Evolutionary conservation across 108 stramenopile species (phyloP).

Genomic region (Parietichytrium sp.): DNA sequence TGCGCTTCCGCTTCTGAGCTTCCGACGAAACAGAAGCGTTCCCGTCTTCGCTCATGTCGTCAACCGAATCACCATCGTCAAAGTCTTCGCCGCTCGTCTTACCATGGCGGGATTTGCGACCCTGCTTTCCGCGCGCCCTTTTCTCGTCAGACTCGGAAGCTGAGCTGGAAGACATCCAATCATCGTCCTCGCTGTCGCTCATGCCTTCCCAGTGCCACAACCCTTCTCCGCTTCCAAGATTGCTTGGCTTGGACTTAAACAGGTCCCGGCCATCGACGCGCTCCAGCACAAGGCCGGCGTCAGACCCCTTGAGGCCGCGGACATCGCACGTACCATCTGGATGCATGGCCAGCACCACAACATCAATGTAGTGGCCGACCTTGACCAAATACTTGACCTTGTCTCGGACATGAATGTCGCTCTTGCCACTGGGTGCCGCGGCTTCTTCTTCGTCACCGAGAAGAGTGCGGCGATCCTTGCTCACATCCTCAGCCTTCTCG

Average conservation of each 20-base stretch:
- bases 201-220: slow-evolving; percentile 49
- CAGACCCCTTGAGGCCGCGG: background rate
- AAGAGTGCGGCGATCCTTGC: no score
- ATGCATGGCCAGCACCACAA: slow-evolving; percentile 38
- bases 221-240: slow-evolving; percentile 37
- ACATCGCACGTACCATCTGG: slow-evolving; percentile 40
- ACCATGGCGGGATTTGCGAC: background rate
- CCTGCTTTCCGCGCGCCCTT: no score
- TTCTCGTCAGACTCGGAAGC: background rate
- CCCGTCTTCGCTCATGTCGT: slow-evolving; percentile 12
- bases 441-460: background rate
- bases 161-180: background rate
- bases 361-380: background rate
- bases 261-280: slow-evolving; percentile 14
- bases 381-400: slow-evolving; percentile 37
- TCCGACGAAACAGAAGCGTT: background rate
- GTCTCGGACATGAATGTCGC: slow-evolving; percentile 10
- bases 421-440: background rate
- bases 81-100: background rate
- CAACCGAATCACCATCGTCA: background rate
- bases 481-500: background rate
- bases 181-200: slow-evolving; percentile 46
- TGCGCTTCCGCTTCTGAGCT: background rate
- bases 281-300: background rate
- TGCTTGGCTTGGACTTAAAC: background rate